phyloP scores from a whole-genome alignment of 108 stramenopile species.

The Parmales sp. region DNA sequence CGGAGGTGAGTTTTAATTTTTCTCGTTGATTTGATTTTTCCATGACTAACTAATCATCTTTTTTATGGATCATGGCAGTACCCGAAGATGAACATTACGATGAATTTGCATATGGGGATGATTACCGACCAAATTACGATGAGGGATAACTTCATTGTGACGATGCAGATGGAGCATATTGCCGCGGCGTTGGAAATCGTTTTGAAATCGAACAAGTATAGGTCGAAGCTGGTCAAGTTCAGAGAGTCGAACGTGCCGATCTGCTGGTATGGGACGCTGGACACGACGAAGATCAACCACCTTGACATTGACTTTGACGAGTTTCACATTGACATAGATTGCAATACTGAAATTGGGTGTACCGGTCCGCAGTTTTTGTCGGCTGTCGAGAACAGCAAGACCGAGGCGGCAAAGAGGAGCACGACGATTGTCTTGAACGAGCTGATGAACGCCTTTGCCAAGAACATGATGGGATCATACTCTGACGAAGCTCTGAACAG shows the following conservation, averaged over 20 bases:
- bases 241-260: neutral
- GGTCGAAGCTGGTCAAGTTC: neutral
- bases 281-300: neutral
- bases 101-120: neutral
- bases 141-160: neutral
- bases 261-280: conserved; percentile 9
- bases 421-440: neutral
- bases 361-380: neutral
- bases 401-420: neutral
- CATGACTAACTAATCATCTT: neutral
- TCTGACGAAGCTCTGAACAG: neutral
- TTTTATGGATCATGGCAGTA: neutral
- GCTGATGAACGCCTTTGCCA: neutral
- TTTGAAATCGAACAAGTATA: neutral
- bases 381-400: neutral
- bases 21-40: neutral
- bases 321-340: neutral
- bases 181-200: neutral
- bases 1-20: neutral
- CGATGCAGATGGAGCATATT: neutral
- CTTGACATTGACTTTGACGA: too few relatives aligned
- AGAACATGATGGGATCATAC: neutral
- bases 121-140: neutral
- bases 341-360: neutral
- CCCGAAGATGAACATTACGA: neutral